Base-by-base conservation (phyloP, 2,329 filamentous ascomycete species). In the Blumeria hordei region DNA sequence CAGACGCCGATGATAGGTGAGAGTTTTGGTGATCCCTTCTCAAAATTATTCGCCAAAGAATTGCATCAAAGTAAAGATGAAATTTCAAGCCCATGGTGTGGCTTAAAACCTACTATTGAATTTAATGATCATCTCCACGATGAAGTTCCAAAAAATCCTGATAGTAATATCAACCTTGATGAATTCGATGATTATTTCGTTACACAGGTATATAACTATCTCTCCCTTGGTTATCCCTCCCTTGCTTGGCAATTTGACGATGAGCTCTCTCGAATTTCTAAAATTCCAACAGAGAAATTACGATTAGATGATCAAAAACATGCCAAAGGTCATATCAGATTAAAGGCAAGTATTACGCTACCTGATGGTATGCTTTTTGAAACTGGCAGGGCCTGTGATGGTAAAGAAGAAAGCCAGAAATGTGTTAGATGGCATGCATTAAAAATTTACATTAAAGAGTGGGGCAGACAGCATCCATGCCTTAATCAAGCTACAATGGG, bases 141-240 rank as follows among this genome's bases (percentile, higher is more conserved):
- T 37, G 62, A 65, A 56, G 57, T 60, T 9, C 7, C 32, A 11
- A 52, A 16, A 8, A 21, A 21, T 9, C 21, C 33, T 33, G 49
- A 52, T 16, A 34, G 28, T 14, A 18, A 43, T n/a, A 52, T 16
- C 8, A 50, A 54, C 3, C 60, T 65, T 47, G 62, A 62, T 28
- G 59, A 57, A 10, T 94, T 92, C 63, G 74, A 81, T 58, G 86
- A 94, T 65, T 73, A 73, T 3, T 94, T 95, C 65, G 79, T 95
- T 55, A 94, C 88, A 0, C 90, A 96, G 67, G 88, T 96, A 7
- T 96, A 93, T 74, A 95, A 96, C 67, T 96, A 96, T 67, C 74
- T 96, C 14, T 94, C 87, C 0, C 75, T 96, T 5, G 90, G 90
- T 5, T 95, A 95, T 66, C 88, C 90, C 3, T 81, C 85, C 36